Evolutionary conservation across 2,329 filamentous ascomycete species (phyloP).

Genomic region (Ceratocystis colombiana): DNA sequence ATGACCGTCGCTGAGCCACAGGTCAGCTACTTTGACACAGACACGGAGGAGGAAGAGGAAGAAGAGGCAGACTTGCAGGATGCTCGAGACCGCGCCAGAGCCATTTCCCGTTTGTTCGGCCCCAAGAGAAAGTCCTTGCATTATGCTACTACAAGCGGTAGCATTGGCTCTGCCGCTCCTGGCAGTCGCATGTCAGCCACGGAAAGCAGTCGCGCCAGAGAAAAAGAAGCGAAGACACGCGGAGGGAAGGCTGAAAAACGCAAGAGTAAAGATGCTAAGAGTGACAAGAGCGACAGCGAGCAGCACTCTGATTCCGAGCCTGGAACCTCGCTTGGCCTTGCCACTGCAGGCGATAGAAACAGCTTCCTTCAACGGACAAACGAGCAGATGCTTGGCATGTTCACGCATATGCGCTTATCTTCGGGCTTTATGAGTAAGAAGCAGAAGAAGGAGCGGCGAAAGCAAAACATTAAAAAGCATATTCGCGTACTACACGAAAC

Average conservation of each 20-base stretch:
- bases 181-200: neutral
- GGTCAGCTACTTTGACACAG: conserved; percentile 24
- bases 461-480: conserved; percentile 33
- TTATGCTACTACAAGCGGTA: neutral
- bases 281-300: neutral
- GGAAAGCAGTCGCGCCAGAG: neutral
- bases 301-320: neutral
- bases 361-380: conserved; percentile 20
- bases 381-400: conserved; percentile 20
- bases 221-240: neutral
- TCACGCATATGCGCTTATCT: conserved; percentile 19
- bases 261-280: neutral
- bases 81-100: conserved; percentile 5
- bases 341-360: conserved; percentile 1
- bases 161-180: neutral
- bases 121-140: conserved; percentile 13
- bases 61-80: neutral
- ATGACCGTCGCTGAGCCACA: conserved; percentile 7
- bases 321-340: neutral
- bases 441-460: conserved; percentile 32
- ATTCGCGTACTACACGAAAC: conserved; percentile 33
- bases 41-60: conserved; percentile 17
- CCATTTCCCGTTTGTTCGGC: conserved; percentile 21
- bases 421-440: conserved; percentile 22
- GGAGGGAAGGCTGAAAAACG: conserved; percentile 2